Evolutionary conservation across 768 basidiomycete species (phyloP), one percentile per base, ranked within the genome.

Genomic region (Leucocoprinus leucothites): DNA sequence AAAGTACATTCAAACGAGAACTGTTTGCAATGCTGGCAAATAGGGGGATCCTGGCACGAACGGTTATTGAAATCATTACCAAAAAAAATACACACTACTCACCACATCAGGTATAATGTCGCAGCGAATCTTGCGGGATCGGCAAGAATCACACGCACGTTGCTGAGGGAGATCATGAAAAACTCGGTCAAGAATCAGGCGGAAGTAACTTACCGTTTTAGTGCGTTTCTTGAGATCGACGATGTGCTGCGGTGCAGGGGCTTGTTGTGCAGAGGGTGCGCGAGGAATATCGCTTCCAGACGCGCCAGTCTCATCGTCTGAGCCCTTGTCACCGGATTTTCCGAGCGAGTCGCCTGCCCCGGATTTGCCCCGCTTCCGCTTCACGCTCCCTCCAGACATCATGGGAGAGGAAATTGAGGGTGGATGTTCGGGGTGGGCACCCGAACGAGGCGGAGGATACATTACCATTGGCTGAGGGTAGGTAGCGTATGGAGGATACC

Each of bases 1-100:
- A 95, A 97, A 4, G 95, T 97, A 69, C 96, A 97, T 60, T 96
- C 93, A 61, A 94, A 91, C 42, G 83, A 81, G 64, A 94, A 93
- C 66, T 94, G 91, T 65, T 92, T 91, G 80, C 96, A 98, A 69
- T 98, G 95, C 62, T 94, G 89, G 66, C 94, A 98, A 47, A 89
- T 65, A 16, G 89, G 85, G 0, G 90, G 89, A 2, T 92, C 88
- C 62, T 76, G 48, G 9, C 41, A 36, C 46, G 52, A 56, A 48
- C 46, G 44, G 48, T 56, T n/a, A 34, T 18, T 19, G 34, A 31
- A 53, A 36, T 25, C 13, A 11, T 38, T 31, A 59, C 53, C 28
- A 25, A 18, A n/a, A 1, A 21, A 11, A 35, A 21, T 4, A 28
- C 36, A 42, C 34, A 56, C 56, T 40, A 19, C 67, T 47, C 60